Evolutionary conservation across 352 stramenopile species (phyloP).

Genomic region (Phytophthora parvispora): DNA sequence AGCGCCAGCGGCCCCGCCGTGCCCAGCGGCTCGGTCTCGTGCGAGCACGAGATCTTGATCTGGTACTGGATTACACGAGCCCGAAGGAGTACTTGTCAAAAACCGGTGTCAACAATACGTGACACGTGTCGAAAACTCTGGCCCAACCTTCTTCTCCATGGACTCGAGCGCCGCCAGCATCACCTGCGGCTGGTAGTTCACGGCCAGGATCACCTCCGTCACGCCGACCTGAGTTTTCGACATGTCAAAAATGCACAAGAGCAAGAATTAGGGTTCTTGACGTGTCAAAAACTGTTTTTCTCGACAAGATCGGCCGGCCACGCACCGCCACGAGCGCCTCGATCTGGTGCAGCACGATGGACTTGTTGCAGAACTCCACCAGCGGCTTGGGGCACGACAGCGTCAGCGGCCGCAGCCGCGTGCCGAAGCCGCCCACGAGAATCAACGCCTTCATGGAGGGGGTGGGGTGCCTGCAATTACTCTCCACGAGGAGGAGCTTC

Average conservation of each 20-base stretch:
- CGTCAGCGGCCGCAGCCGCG: conserved; percentile 89
- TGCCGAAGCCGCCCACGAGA: conserved; percentile 92
- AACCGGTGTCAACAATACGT: not conserved
- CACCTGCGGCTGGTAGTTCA: conserved; percentile 93
- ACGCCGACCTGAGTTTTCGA: conserved; percentile 74
- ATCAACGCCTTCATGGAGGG: conserved; percentile 96
- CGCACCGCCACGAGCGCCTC: conserved; percentile 85
- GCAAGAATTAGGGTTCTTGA: too few relatives aligned
- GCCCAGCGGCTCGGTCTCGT: conserved; percentile 88
- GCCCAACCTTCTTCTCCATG: conserved; percentile 89
- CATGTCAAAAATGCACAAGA: conserved; percentile 3
- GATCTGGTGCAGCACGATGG: conserved; percentile 92
- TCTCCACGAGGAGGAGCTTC: too few relatives aligned
- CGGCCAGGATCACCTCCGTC: conserved; percentile 89
- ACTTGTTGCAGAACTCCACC: conserved; percentile 94
- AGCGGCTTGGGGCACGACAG: conserved; percentile 92
- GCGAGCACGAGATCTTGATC: conserved; percentile 93
- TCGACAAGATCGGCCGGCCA: not conserved
- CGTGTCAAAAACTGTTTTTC: too few relatives aligned
- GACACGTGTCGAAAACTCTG: not conserved
- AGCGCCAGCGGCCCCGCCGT: conserved; percentile 87
- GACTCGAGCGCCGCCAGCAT: conserved; percentile 85
- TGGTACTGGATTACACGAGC: conserved; percentile 59
- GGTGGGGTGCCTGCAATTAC: too few relatives aligned
- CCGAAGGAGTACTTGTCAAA: conserved; percentile 3